Evolutionary conservation across 2,329 filamentous ascomycete genomes (phyloP).

Genomic region (Penicillium sp.): DNA sequence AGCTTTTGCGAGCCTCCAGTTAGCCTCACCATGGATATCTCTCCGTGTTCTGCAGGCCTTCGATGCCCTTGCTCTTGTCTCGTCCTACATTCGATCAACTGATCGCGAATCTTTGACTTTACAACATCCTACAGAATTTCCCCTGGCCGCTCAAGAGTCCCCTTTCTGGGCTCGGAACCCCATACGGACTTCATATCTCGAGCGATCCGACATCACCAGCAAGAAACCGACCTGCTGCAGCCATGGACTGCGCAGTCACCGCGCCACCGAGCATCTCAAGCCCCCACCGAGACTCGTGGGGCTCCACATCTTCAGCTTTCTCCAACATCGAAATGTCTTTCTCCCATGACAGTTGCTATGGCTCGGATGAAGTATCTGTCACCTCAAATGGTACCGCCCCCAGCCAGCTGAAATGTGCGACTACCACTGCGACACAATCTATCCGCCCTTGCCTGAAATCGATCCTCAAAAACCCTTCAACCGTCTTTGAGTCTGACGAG

Average conservation of each 20-base stretch:
- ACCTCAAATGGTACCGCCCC: constrained; percentile 31
- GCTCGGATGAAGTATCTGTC: constrained; percentile 40
- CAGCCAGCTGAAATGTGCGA: constrained; percentile 24
- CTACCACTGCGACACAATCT: constrained; percentile 21
- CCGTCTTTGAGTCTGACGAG: constrained; percentile 26
- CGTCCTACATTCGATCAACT: constrained; percentile 11
- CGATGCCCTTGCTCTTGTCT: constrained; percentile 28
- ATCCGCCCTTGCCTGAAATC: constrained; percentile 33
- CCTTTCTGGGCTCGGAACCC: not conserved
- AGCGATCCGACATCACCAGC: not conserved
- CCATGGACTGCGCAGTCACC: constrained; percentile 11
- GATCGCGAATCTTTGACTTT: constrained; percentile 1
- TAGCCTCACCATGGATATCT: constrained; percentile 34
- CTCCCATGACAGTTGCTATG: constrained; percentile 44
- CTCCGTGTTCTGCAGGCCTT: constrained; percentile 32
- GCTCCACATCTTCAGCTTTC: constrained; percentile 40
- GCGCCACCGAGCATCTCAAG: constrained; percentile 29
- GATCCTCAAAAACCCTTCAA: constrained; percentile 36
- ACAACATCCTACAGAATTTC: not conserved
- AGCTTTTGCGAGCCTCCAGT: constrained; percentile 24
- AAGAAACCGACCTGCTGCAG: not conserved
- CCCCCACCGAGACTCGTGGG: constrained; percentile 36
- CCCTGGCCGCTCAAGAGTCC: not conserved
- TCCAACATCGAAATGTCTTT: constrained; percentile 40
- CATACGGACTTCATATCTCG: not conserved